phyloP scores from a whole-genome alignment of 2,329 filamentous ascomycete species.

The Fusarium odoratissimum region DNA sequence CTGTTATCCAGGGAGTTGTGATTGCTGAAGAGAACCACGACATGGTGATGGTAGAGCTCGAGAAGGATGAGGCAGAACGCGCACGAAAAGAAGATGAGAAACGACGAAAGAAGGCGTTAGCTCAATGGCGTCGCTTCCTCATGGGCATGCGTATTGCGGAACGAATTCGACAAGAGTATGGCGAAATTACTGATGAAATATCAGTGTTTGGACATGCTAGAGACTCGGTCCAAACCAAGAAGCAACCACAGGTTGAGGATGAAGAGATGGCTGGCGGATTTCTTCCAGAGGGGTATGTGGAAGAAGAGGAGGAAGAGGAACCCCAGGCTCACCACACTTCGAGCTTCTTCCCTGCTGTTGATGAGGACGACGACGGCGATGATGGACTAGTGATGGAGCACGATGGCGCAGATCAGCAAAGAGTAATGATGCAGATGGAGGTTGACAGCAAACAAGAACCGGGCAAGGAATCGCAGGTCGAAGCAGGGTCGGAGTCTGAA shows the following conservation, averaged over 20 bases:
- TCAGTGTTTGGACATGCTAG: slow-evolving; percentile 66
- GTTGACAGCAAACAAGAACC: slow-evolving; percentile 4
- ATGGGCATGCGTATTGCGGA: slow-evolving; percentile 87
- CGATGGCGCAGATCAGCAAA: not conserved
- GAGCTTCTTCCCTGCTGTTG: slow-evolving; percentile 61
- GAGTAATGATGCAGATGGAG: not conserved
- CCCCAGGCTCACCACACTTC: slow-evolving; percentile 50
- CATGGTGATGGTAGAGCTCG: slow-evolving; percentile 80
- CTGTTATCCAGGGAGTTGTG: slow-evolving; percentile 90
- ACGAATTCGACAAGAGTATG: slow-evolving; percentile 81
- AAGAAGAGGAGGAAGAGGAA: slow-evolving; percentile 57
- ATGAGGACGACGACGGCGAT: slow-evolving; percentile 56
- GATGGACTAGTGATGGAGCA: slow-evolving; percentile 52
- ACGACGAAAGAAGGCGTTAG: slow-evolving; percentile 76
- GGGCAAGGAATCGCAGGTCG: not conserved
- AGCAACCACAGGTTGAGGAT: slow-evolving; percentile 48
- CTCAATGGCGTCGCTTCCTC: slow-evolving; percentile 86
- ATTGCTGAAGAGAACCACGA: slow-evolving; percentile 84
- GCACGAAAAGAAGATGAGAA: slow-evolving; percentile 86
- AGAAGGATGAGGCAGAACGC: slow-evolving; percentile 80
- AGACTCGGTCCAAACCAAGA: slow-evolving; percentile 16
- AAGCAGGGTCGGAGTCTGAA: not conserved
- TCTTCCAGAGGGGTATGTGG: slow-evolving; percentile 66
- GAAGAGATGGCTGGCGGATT: slow-evolving; percentile 72
- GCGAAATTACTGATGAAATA: slow-evolving; percentile 64